These are phyloP conservation scores for Trichocomaceae sp. DNA, from an alignment of 2,329 filamentous ascomycete species.

Conservation along the genomic window DNA sequence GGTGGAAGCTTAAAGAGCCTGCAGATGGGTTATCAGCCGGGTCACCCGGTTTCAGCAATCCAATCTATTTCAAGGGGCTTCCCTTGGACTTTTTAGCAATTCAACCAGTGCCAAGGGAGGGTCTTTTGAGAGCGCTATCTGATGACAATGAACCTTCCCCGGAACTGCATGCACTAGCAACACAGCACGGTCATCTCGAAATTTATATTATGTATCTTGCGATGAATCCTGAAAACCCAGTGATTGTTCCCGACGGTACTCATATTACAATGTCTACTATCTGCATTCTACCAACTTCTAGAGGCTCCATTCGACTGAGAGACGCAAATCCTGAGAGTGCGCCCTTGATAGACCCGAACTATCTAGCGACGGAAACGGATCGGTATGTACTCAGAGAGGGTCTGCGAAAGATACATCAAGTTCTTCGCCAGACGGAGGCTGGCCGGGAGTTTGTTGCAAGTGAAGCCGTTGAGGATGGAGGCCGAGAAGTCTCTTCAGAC, in stretches of 20 bases:
- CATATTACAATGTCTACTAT: constrained; percentile 1
- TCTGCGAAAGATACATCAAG: constrained; percentile 4
- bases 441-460: constrained; percentile 2
- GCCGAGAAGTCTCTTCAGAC: background rate
- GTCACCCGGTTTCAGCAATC: constrained; percentile 2
- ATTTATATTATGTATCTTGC: constrained; percentile 1
- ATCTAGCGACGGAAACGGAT: constrained; percentile 13
- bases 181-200: background rate
- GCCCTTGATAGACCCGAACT: constrained; percentile 13
- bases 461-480: constrained; percentile 9
- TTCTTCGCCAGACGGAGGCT: constrained; percentile 5
- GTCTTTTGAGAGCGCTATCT: background rate
- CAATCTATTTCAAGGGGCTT: background rate
- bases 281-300: constrained; percentile 1
- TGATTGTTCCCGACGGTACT: constrained; percentile 1
- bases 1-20: constrained; percentile 8
- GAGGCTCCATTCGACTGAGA: constrained; percentile 4
- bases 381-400: constrained; percentile 11
- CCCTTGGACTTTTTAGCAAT: constrained; percentile 3
- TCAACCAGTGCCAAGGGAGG: constrained; percentile 3
- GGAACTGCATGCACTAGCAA: background rate
- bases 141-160: background rate
- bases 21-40: constrained; percentile 1
- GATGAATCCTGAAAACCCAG: background rate
- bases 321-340: background rate